A percentile compares a stretch with the other conserved stretches of the same genome.
These are phyloP conservation scores for Hypoxylon cercidicola DNA, from an alignment of 495 filamentous ascomycete genomes.

Conservation along the genomic window DNA sequence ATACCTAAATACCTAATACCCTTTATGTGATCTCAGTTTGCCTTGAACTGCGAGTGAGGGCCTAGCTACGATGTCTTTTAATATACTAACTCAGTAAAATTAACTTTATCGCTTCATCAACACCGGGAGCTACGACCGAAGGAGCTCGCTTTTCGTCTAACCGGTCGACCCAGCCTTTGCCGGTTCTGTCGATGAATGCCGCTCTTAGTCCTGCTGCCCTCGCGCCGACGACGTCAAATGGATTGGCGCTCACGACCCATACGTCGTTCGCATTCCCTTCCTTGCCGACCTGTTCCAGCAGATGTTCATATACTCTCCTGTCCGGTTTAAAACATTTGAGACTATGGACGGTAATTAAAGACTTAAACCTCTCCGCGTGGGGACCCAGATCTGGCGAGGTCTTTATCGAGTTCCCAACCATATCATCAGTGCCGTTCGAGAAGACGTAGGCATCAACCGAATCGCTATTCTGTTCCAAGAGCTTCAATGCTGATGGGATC, in stretches of 20 bases:
- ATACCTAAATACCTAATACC: slow-evolving; percentile 25
- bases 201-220: slow-evolving; percentile 65
- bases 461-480: slow-evolving; percentile 49
- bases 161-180: slow-evolving; percentile 63
- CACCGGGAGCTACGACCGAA: slow-evolving; percentile 56
- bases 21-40: slow-evolving; percentile 16
- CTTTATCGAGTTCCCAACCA: slow-evolving; percentile 70
- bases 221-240: slow-evolving; percentile 79
- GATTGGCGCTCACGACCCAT: slow-evolving; percentile 81
- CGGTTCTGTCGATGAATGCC: slow-evolving; percentile 74
- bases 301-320: slow-evolving; percentile 68
- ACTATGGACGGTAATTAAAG: slow-evolving; percentile 71
- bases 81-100: slow-evolving; percentile 46
- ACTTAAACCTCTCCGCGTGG: slow-evolving; percentile 57
- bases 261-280: slow-evolving; percentile 61
- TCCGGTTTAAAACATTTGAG: slow-evolving; percentile 74
- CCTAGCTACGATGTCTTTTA: slow-evolving; percentile 16
- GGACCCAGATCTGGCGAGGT: slow-evolving; percentile 65
- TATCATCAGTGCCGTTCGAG: slow-evolving; percentile 74
- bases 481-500: slow-evolving; percentile 62
- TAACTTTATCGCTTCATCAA: slow-evolving; percentile 59
- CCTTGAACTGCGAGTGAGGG: slow-evolving; percentile 14
- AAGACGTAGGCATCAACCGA: slow-evolving; percentile 70
- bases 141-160: slow-evolving; percentile 51
- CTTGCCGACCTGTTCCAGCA: slow-evolving; percentile 65